These are phyloP conservation scores for Marasmius fiardii DNA, from an alignment of 1,284 basidiomycete species.

Conservation along the genomic window DNA sequence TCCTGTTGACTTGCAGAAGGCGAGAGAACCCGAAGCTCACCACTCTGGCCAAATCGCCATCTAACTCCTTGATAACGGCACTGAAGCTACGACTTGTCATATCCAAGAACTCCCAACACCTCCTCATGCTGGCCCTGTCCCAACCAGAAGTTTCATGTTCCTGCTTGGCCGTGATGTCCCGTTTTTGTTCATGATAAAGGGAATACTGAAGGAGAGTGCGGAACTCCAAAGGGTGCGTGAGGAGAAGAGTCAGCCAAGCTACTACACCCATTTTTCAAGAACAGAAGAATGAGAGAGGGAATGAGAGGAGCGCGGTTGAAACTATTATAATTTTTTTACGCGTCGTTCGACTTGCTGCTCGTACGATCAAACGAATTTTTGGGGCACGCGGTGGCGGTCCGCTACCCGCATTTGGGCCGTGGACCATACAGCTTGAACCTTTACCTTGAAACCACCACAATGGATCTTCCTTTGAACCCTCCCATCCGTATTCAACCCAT, in stretches of 20 bases:
- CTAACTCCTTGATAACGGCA: conserved; percentile 94
- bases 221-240: conserved; percentile 80
- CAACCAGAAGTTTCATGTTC: conserved; percentile 79
- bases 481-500: conserved; percentile 42
- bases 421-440: neutral
- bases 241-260: conserved; percentile 54
- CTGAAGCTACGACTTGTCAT: conserved; percentile 88
- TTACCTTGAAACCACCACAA: conserved; percentile 14
- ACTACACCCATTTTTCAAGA: conserved; percentile 31
- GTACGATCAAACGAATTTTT: neutral
- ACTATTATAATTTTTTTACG: neutral
- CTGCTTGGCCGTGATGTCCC: conserved; percentile 72
- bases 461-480: conserved; percentile 45
- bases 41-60: conserved; percentile 90
- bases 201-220: conserved; percentile 76
- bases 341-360: neutral
- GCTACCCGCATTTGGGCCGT: no score
- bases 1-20: neutral
- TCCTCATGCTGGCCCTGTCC: conserved; percentile 81
- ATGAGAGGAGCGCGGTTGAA: neutral
- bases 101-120: conserved; percentile 92
- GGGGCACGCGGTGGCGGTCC: no score
- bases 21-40: conserved; percentile 47
- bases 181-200: conserved; percentile 73
- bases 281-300: neutral